Evolutionary conservation across 768 basidiomycete genomes (phyloP), one percentile per base, ranked within the genome.

Genomic region (Suillus plorans): DNA sequence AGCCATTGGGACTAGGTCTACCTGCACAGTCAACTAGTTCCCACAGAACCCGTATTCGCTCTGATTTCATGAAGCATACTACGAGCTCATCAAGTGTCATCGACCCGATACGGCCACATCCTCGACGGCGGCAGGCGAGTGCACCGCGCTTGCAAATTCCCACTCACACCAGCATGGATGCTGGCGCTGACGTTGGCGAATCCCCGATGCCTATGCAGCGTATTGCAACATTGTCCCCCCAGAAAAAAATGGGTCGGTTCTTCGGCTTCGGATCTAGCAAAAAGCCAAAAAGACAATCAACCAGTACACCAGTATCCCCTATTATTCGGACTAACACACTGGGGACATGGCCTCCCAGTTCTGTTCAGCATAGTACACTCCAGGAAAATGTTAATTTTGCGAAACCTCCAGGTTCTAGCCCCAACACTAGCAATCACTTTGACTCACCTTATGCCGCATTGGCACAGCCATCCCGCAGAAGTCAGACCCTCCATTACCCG

Each of bases 101-200:
- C 18, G 80, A 81, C 68, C 77, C 77, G 22, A 74, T 67, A 68
- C 65, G 71, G 39, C 66, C 67, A 22, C 64, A 73, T 10, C 63
- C 66, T 25, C 77, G 71, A 9, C 74, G 77, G 20, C 78, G 79
- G 31, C 78, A 82, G 7, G 78, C 59, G 42, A 70, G 60, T 8
- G 60, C 59, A 31, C 63, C 69, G 60, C 77, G 71, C 53, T 75
- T 70, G 42, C 77, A 78, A 16, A 70, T 77, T 7, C 76, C 81
- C 10, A 79, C 82, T 0, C 83, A 81, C 68, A 75, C 82, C 69
- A 80, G 79, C 64, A 72, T 83, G 5, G 82, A 84, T 68, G 72
- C 79, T 42, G 73, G 80, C 5, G 88, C 86, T 37, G 89, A 87
- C 31, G 82, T 92, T 25, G 90, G 90, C 36, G 87, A 89, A 66